These are phyloP conservation scores for Cenococcum geophilum DNA, from an alignment of 495 filamentous ascomycete genomes.

Conservation along the genomic window DNA sequence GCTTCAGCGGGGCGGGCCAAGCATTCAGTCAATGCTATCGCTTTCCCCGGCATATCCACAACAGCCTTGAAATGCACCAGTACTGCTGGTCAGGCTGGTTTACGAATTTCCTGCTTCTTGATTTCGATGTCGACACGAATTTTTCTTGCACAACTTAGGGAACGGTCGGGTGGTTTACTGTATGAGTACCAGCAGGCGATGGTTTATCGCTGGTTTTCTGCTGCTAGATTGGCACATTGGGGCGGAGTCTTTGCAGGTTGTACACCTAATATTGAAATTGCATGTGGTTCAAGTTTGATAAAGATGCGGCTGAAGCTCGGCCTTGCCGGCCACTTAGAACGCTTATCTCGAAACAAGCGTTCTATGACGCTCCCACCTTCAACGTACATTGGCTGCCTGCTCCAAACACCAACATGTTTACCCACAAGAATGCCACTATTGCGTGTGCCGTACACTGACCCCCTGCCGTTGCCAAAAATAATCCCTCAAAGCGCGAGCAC, in stretches of 20 bases:
- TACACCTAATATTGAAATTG: background rate
- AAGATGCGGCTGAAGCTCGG: background rate
- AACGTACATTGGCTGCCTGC: background rate
- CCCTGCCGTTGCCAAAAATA: constrained; percentile 71
- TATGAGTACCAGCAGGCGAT: constrained; percentile 1
- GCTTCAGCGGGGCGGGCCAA: constrained; percentile 16
- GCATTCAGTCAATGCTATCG: constrained; percentile 31
- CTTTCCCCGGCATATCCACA: constrained; percentile 10
- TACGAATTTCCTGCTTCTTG: constrained; percentile 5
- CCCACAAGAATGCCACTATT: constrained; percentile 48
- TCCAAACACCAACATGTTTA: constrained; percentile 7
- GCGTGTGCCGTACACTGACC: constrained; percentile 85
- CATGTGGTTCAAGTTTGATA: background rate
- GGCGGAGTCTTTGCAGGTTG: background rate
- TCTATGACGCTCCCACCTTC: background rate
- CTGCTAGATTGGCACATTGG: background rate
- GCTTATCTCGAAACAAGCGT: background rate
- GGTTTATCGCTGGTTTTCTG: background rate
- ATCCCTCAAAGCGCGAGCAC: constrained; percentile 64
- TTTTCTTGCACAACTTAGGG: constrained; percentile 2
- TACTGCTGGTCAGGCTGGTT: background rate
- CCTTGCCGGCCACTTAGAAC: background rate
- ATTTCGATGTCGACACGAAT: constrained; percentile 6
- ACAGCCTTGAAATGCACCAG: constrained; percentile 7
- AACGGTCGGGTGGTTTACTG: constrained; percentile 4